These are phyloP conservation scores for Strobilomyces confusus DNA, from an alignment of 768 basidiomycete species.

Conservation along the genomic window DNA sequence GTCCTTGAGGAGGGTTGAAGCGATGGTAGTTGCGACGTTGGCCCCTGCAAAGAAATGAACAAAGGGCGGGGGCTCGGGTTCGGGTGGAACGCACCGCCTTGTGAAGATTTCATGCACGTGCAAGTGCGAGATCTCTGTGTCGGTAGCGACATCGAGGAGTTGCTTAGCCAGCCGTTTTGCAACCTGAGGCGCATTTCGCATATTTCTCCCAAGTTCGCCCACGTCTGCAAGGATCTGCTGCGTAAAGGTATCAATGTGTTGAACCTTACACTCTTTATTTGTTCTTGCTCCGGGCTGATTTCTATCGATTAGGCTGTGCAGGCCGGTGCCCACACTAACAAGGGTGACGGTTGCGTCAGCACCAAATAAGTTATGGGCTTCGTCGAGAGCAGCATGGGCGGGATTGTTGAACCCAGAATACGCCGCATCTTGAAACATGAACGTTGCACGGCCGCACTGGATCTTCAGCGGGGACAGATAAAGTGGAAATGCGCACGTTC, in stretches of 20 bases:
- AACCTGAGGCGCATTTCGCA: neutral
- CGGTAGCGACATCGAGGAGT: neutral
- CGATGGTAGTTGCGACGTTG: neutral
- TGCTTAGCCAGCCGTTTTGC: neutral
- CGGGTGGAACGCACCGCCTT: neutral
- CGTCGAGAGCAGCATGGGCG: neutral
- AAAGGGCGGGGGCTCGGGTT: no score
- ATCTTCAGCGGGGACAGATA: neutral
- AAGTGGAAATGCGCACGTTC: neutral
- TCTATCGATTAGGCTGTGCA: neutral
- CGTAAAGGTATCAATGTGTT: neutral
- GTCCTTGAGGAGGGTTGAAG: neutral
- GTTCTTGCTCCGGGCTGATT: neutral
- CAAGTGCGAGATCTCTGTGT: neutral
- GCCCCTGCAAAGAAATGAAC: neutral
- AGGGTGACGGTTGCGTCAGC: neutral
- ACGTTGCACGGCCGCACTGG: neutral
- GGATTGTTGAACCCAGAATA: neutral
- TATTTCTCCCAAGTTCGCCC: neutral
- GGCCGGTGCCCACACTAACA: neutral
- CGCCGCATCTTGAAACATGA: neutral
- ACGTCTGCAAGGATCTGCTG: neutral
- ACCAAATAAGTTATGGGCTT: neutral
- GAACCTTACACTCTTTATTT: neutral
- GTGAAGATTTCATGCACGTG: neutral